Evolutionary conservation across 352 stramenopile species (phyloP).

Genomic region (Pythium graminicola): DNA sequence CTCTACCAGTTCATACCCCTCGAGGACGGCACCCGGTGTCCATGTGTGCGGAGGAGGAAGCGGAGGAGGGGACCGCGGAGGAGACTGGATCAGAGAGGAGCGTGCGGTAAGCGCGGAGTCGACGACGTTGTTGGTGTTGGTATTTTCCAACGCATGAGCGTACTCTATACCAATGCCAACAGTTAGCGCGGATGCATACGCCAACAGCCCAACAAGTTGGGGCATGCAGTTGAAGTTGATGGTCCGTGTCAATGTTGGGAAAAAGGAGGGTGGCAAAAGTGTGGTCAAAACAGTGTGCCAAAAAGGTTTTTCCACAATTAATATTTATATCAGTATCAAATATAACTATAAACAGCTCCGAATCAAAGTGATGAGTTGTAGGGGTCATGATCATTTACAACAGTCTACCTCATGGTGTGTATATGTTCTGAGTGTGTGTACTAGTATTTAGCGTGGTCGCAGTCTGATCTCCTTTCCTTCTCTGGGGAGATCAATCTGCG

Average conservation of each 20-base stretch:
- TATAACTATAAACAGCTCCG: constrained; percentile 8
- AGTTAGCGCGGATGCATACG: too few species aligned
- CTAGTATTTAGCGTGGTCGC: background rate
- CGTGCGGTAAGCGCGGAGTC: too few species aligned
- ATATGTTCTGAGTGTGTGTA: constrained; percentile 3
- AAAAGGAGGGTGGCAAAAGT: too few species aligned
- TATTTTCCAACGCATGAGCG: too few species aligned
- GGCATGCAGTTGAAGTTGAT: too few species aligned
- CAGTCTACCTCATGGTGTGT: background rate
- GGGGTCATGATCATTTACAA: background rate
- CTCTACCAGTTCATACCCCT: constrained; percentile 71
- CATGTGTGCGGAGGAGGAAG: constrained; percentile 1
- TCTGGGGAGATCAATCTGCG: constrained; percentile 1
- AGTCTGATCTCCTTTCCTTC: background rate
- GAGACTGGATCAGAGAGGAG: too few species aligned
- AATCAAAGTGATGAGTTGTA: background rate
- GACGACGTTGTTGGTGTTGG: too few species aligned
- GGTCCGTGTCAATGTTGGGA: too few species aligned
- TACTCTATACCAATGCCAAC: too few species aligned
- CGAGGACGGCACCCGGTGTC: constrained; percentile 33
- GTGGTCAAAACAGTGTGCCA: constrained; percentile 12
- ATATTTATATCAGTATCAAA: constrained; percentile 13
- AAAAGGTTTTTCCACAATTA: constrained; percentile 3
- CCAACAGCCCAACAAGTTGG: too few species aligned
- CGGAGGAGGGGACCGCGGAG: background rate